A percentile compares a stretch with the other conserved stretches of the same genome.
These are phyloP conservation scores for Boletus reticulatus DNA, from an alignment of 768 basidiomycete species.

Conservation along the genomic window DNA sequence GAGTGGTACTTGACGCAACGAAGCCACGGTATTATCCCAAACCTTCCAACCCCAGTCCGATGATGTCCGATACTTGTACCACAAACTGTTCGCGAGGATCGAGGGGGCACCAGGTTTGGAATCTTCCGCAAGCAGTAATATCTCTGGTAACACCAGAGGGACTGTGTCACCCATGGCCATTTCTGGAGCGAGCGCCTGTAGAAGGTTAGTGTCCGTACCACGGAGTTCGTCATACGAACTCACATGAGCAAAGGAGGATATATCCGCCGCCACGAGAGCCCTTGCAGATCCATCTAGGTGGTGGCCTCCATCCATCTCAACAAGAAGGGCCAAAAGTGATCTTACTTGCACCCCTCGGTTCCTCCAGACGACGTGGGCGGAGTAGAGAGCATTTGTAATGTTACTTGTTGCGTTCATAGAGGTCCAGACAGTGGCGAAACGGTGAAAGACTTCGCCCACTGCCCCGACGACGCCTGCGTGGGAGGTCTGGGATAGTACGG, in stretches of 20 bases:
- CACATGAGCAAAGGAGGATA: conserved; percentile 61
- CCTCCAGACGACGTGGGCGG: conserved; percentile 63
- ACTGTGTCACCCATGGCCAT: conserved; percentile 33
- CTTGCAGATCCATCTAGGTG: conserved; percentile 56
- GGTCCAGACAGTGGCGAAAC: conserved; percentile 72
- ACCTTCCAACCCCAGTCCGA: conserved; percentile 77
- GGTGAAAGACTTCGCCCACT: conserved; percentile 69
- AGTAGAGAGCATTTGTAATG: conserved; percentile 59
- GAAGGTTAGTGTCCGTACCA: neutral
- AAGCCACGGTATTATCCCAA: conserved; percentile 80
- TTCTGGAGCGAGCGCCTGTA: conserved; percentile 42
- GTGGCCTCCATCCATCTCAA: conserved; percentile 61
- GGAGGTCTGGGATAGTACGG: conserved; percentile 50
- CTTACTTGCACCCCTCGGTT: conserved; percentile 63
- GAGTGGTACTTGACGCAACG: conserved; percentile 63
- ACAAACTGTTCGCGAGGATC: conserved; percentile 69
- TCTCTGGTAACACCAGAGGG: conserved; percentile 53
- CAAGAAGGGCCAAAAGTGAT: no score
- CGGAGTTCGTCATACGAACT: conserved; percentile 14
- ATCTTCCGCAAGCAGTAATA: conserved; percentile 62
- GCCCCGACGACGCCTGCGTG: conserved; percentile 54
- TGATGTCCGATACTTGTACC: conserved; percentile 79
- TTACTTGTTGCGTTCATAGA: conserved; percentile 63
- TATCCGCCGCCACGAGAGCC: conserved; percentile 59
- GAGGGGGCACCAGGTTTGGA: conserved; percentile 59